Evolutionary conservation across 2,329 filamentous ascomycete genomes (phyloP).

Genomic region (Madurella fahalii): DNA sequence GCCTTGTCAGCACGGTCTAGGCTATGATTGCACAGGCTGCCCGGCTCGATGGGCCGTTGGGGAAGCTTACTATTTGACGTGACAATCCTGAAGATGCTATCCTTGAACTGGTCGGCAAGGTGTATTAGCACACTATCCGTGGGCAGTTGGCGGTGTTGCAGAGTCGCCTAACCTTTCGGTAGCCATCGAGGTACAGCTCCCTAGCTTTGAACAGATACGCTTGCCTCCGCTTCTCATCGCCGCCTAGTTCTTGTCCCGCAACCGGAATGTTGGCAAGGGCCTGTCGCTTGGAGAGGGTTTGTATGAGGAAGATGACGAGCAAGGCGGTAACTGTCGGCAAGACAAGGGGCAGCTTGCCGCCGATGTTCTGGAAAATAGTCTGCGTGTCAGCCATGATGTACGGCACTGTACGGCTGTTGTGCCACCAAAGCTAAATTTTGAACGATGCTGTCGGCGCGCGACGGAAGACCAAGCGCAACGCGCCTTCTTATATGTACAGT

Average conservation of each 20-base stretch:
- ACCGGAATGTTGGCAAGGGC: constrained; percentile 27
- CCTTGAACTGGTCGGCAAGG: constrained; percentile 28
- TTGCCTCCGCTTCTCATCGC: constrained; percentile 26
- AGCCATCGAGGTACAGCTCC: constrained; percentile 29
- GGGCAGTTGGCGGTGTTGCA: too few relatives aligned
- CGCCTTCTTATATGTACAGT: background rate
- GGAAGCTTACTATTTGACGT: constrained; percentile 23
- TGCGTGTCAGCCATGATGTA: constrained; percentile 17
- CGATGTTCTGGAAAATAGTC: constrained; percentile 5
- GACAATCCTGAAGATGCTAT: constrained; percentile 29
- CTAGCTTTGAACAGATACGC: constrained; percentile 25
- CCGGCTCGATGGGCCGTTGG: background rate
- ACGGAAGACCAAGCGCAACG: background rate
- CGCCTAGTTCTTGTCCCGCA: constrained; percentile 26
- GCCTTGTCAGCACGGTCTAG: background rate
- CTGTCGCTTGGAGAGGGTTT: constrained; percentile 16
- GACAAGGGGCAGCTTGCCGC: constrained; percentile 20
- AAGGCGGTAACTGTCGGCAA: constrained; percentile 16
- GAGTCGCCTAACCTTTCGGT: constrained; percentile 25
- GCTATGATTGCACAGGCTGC: background rate
- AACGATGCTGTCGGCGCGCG: too few relatives aligned
- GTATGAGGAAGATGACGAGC: constrained; percentile 18
- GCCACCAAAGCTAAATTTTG: background rate
- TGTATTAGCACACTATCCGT: background rate
- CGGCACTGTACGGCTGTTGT: background rate